Percentiles rank a stretch among this genome's conserved stretches.
Evolutionary conservation across 1,139 yeast species (phyloP).

Genomic region (Yamadazyma kanchanaburiensis): DNA sequence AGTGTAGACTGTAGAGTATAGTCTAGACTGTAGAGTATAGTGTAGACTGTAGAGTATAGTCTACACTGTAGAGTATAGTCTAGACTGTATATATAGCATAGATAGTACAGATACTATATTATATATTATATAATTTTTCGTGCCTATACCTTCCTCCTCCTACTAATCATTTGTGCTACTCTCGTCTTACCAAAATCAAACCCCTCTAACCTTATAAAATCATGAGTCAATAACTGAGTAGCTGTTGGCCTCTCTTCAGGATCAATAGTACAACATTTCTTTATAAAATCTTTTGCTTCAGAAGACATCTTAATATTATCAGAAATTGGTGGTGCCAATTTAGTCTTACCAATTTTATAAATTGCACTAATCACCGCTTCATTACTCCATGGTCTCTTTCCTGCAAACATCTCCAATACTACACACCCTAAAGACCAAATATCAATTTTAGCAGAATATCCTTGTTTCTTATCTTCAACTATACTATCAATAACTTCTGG

Average conservation of each 20-base stretch:
- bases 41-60: too few species aligned
- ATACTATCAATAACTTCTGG: constrained; percentile 92
- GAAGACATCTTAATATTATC: constrained; percentile 68
- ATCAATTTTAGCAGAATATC: constrained; percentile 94
- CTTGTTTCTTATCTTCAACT: constrained; percentile 75
- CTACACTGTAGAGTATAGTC: too few species aligned
- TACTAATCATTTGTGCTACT: constrained; percentile 48
- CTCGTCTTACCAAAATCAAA: constrained; percentile 66
- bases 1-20: too few species aligned
- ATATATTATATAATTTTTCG: too few species aligned
- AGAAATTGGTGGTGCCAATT: constrained; percentile 92
- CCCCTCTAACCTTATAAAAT: constrained; percentile 47
- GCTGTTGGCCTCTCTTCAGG: constrained; percentile 91
- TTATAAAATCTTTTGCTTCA: constrained; percentile 68
- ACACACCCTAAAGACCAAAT: constrained; percentile 96
- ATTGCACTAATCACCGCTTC: constrained; percentile 77
- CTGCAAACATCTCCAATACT: constrained; percentile 91
- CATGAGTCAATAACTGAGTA: constrained; percentile 55
- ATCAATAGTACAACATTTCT: constrained; percentile 74
- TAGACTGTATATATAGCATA: too few species aligned
- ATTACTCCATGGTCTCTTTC: constrained; percentile 80
- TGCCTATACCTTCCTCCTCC: too few species aligned
- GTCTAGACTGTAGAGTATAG: too few species aligned
- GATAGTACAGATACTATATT: too few species aligned
- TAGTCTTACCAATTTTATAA: constrained; percentile 69